Evolutionary conservation across 257 asterid species (phyloP).

Genomic region (Linaria vulgaris): DNA sequence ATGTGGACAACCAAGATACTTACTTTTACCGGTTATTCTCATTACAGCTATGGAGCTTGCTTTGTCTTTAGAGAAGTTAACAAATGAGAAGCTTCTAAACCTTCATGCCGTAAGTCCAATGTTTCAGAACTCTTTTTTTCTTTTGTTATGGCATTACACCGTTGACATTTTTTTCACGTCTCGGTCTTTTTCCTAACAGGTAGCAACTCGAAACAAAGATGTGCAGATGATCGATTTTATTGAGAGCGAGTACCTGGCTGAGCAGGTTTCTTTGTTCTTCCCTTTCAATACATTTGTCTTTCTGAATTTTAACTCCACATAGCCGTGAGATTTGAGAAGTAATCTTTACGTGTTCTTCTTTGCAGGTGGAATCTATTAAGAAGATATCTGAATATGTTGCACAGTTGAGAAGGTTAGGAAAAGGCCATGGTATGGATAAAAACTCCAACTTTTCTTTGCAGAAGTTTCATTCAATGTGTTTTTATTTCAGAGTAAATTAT

Average conservation of each 20-base stretch:
- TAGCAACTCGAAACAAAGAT: constrained; percentile 41
- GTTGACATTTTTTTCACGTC: not conserved
- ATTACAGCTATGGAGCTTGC: constrained; percentile 60
- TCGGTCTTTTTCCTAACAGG: constrained; percentile 26
- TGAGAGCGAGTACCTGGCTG: constrained; percentile 40
- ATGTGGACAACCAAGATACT: not conserved
- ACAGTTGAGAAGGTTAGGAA: constrained; percentile 53
- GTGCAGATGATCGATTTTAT: constrained; percentile 43
- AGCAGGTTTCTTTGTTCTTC: constrained; percentile 35
- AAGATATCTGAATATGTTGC: constrained; percentile 53
- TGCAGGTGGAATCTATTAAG: constrained; percentile 55
- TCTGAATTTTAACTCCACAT: not conserved
- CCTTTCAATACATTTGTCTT: not conserved
- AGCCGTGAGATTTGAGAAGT: not conserved
- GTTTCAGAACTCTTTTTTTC: not conserved
- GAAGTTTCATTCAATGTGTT: not conserved
- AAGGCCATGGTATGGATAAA: constrained; percentile 47
- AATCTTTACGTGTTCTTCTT: not conserved
- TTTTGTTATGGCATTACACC: no score
- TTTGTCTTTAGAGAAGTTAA: constrained; percentile 52
- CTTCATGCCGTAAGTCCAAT: constrained; percentile 39
- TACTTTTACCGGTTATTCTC: not conserved
- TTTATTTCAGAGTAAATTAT: not conserved
- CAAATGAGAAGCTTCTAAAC: constrained; percentile 50
- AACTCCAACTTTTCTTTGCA: not conserved